Evolutionary conservation across 345 rosid genomes (phyloP).

Genomic region (Lagerstroemia speciosa): DNA sequence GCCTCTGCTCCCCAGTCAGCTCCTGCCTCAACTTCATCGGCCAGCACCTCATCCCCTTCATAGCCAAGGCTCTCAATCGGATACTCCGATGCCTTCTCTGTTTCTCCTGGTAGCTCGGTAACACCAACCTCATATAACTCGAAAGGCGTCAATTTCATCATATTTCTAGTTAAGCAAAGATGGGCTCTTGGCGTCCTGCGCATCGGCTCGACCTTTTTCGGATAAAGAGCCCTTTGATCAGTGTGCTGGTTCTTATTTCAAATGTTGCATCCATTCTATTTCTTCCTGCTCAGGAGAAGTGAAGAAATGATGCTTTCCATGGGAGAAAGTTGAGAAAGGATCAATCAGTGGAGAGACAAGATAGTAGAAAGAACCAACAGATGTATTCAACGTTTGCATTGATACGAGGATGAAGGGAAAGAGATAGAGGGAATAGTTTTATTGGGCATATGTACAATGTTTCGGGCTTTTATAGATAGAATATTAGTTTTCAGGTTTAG

Average conservation of each 20-base stretch:
- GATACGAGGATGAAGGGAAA: background rate
- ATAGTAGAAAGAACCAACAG: background rate
- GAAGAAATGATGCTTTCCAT: background rate
- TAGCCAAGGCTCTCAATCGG: conserved; percentile 21
- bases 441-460: background rate
- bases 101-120: conserved; percentile 13
- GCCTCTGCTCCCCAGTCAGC: conserved; percentile 21
- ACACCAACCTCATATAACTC: background rate
- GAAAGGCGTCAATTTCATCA: background rate
- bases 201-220: background rate
- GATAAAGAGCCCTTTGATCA: background rate
- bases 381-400: background rate
- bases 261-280: background rate
- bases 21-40: conserved; percentile 38
- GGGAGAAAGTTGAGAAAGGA: background rate
- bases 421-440: background rate
- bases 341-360: background rate
- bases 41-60: conserved; percentile 1
- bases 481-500: background rate
- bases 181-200: background rate
- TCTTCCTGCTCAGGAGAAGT: too few species aligned
- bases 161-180: background rate
- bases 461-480: background rate
- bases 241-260: background rate
- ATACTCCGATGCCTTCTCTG: conserved; percentile 24